Base-by-base conservation (phyloP, 78 protist genomes). In the Polysphondylium violaceum region DNA sequence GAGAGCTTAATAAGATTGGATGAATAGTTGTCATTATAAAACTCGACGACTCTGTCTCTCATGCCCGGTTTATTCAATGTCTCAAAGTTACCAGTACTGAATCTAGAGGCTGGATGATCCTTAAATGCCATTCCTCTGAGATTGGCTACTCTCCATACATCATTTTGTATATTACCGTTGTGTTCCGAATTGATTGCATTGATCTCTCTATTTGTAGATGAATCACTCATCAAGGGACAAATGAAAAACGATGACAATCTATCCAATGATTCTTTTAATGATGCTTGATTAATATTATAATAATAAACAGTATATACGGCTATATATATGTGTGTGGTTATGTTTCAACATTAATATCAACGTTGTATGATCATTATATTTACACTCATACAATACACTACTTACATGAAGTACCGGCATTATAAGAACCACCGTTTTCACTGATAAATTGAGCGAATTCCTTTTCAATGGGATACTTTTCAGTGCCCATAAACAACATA, bases 191-290 rank as follows among this genome's bases (percentile, higher is more conserved):
- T 31, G 0, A 91, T 86, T 0, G 95, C 95, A 41, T 91, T 91
- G 12, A 91, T 36, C 38, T 91, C 95, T 19, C 95, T 63, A 6
- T 40, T 6, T 0, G 88, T 85, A 5, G 95, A 89, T 27, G 23
- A 41, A 5, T 44, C 27, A 33, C 41, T 79, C 36, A 91, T 71
- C 25, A 77, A 44, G 17, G 95, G 95, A 11, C 51, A 68, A 2
- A 91, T 60, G 47, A 91, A 91, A 31, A 91, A 91, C 11, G 87
- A 85, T 53, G 95, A 91, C 35, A 91, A 91, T 21, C 95, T 87
- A 55, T 91, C 95, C 8, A 91, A 56, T 33, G 95, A 43, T 17
- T 40, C 60, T 35, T 60, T 53, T n/a, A 91, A 56, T 29, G 17
- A n/a, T 29, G 56, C 86, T 17, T 91, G 58, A 44, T 78, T 58